These are phyloP conservation scores for Hyaloscypha bicolor DNA, from an alignment of 495 filamentous ascomycete species.

Conservation along the genomic window DNA sequence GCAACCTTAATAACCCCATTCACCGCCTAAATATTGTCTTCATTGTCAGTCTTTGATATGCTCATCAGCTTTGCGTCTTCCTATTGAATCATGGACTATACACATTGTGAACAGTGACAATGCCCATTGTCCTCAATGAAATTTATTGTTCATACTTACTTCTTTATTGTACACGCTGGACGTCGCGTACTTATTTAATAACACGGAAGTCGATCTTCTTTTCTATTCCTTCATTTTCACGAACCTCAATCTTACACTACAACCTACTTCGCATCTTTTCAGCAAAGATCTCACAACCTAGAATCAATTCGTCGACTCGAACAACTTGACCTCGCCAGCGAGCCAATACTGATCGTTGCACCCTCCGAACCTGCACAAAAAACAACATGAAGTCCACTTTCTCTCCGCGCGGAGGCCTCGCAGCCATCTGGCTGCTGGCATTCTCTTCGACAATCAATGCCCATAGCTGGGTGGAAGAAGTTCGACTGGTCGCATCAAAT, in stretches of 20 bases:
- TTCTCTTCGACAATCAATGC: slow-evolving; percentile 13
- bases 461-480: slow-evolving; percentile 69
- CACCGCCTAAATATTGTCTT: slow-evolving; percentile 15
- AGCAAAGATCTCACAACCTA: background rate
- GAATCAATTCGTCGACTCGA: background rate
- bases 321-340: slow-evolving; percentile 22
- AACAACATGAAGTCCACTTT: slow-evolving; percentile 17
- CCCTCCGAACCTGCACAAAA: background rate
- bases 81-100: slow-evolving; percentile 26
- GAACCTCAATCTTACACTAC: slow-evolving; percentile 8
- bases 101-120: slow-evolving; percentile 8
- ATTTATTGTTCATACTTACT: slow-evolving; percentile 8
- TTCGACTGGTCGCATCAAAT: slow-evolving; percentile 68
- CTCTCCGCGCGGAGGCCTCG: background rate
- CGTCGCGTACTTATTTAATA: slow-evolving; percentile 26
- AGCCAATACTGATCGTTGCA: slow-evolving; percentile 8
- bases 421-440: slow-evolving; percentile 5
- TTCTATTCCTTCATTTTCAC: background rate
- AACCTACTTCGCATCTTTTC: slow-evolving; percentile 4
- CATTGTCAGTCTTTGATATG: slow-evolving; percentile 15
- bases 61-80: slow-evolving; percentile 4
- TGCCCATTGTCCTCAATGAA: slow-evolving; percentile 9
- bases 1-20: slow-evolving; percentile 15
- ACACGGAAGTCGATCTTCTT: slow-evolving; percentile 4
- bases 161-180: slow-evolving; percentile 28